Base-by-base conservation (phyloP, 2,329 filamentous ascomycete genomes). In the Emmonsiellopsis sp. region DNA sequence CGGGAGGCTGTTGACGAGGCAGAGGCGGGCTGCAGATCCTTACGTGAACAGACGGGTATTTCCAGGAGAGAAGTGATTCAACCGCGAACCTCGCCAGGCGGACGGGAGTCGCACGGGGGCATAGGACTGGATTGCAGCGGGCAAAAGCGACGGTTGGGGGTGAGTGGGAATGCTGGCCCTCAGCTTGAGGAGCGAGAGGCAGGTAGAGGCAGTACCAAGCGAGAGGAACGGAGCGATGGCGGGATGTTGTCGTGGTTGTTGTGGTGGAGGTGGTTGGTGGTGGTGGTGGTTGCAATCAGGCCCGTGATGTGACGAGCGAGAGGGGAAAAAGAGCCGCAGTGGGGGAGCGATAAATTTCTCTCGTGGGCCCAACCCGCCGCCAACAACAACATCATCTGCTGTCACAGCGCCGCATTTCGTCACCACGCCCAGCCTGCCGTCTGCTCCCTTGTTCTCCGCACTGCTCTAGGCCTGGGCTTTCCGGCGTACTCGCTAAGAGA, bases 241-340 rank as follows among this genome's bases (percentile, higher is more conserved):
- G 31, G 32, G 33, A 47, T 8, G 33, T 33, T 6, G 31, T 17
- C 17, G 17, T 17, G 17, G 17, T 9, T 27, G 21, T 27, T 27
- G 45, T 37, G 34, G 14, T 49, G 46, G 4, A 9, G 44, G 44
- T 36, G 36, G 13, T 39, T 3, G 21, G 3, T 5, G 21, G 21
- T 5, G 36, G 13, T 39, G 44, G 32, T 47, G 21, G 21, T 27
- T 27, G 44, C 44, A 47, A 34, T 13, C 33, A 37, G 34, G 34
- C 46, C 34, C 34, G 46, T 48, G 46, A 48, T 34, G 21, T 46
- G 43, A 33, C 14, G 45, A 48, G 43, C 6, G 34, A 40, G 46
- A 49, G 46, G 46, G 46, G 46, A 39, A 48, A 27, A 49, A 39
- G 46, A 49, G 46, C 46, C 46, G 46, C 46, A 37, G 46, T 39